Conservation (phyloP, 2,329 filamentous ascomycete genomes). For the Verticillium tricorpus region DNA sequence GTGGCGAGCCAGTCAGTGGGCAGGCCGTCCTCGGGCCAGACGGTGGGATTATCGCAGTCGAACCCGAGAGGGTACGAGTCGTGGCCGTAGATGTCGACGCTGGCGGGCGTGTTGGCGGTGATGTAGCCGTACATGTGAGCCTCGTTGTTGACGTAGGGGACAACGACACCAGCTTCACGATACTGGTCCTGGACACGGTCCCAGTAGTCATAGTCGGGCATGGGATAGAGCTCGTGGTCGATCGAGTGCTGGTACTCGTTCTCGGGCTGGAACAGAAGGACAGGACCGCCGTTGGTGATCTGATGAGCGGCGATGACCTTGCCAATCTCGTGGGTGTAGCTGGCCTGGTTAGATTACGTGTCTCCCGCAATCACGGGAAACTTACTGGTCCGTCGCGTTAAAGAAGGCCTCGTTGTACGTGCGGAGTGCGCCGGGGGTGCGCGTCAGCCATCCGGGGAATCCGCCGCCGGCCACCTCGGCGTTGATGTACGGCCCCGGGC, state of each 20-base stretch:
- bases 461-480: slow-evolving; percentile 73
- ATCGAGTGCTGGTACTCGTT: slow-evolving; percentile 66
- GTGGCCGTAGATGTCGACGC: slow-evolving; percentile 42
- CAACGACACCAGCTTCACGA: slow-evolving; percentile 62
- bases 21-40: slow-evolving; percentile 22
- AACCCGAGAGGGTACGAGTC: slow-evolving; percentile 60
- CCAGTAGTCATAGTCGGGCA: slow-evolving; percentile 66
- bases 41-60: slow-evolving; percentile 53
- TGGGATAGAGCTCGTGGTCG: slow-evolving; percentile 35
- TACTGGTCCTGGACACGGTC: slow-evolving; percentile 66
- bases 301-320: slow-evolving; percentile 68
- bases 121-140: slow-evolving; percentile 34
- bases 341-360: slow-evolving; percentile 5
- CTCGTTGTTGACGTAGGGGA: slow-evolving; percentile 75
- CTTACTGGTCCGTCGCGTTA: slow-evolving; percentile 60
- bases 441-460: slow-evolving; percentile 75
- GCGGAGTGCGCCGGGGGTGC: slow-evolving; percentile 59
- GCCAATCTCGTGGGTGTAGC: slow-evolving; percentile 36
- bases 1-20: slow-evolving; percentile 41
- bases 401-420: slow-evolving; percentile 60
- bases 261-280: slow-evolving; percentile 76
- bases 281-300: slow-evolving; percentile 76
- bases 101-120: slow-evolving; percentile 1
- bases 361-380: not conserved
- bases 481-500: slow-evolving; percentile 73